phyloP scores from a whole-genome alignment of 768 basidiomycete genomes.

The Xerocomellus intermedius region DNA sequence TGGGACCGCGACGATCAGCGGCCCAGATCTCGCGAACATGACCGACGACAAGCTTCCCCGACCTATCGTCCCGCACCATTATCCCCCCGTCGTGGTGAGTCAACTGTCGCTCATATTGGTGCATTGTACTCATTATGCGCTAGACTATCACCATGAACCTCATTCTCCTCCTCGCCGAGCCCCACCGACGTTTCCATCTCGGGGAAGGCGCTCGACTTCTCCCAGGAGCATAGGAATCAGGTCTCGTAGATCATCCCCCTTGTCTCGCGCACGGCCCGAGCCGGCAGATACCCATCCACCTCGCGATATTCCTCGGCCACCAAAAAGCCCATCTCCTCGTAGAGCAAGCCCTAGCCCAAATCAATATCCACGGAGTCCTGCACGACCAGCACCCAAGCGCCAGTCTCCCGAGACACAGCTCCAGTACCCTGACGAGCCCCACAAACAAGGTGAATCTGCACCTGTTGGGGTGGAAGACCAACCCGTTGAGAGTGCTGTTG shows the following conservation, averaged over 20 bases:
- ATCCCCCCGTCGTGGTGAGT: slow-evolving; percentile 30
- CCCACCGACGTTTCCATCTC: slow-evolving; percentile 9
- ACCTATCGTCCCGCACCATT: slow-evolving; percentile 16
- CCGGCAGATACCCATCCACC: slow-evolving; percentile 4
- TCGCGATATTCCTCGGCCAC: slow-evolving; percentile 10
- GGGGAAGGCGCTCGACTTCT: slow-evolving; percentile 25
- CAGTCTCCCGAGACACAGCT: slow-evolving; percentile 1
- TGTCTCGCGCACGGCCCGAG: slow-evolving; percentile 16
- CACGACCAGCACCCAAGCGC: slow-evolving; percentile 3
- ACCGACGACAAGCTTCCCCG: slow-evolving; percentile 20
- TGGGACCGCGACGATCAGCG: slow-evolving; percentile 22
- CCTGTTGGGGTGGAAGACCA: slow-evolving; percentile 2
- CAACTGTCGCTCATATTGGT: background rate
- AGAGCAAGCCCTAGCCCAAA: slow-evolving; percentile 15
- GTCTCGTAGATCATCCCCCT: slow-evolving; percentile 23
- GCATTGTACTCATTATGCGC: background rate
- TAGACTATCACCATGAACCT: slow-evolving; percentile 16
- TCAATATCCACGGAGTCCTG: slow-evolving; percentile 12
- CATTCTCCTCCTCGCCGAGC: slow-evolving; percentile 16
- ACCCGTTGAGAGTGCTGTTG: background rate
- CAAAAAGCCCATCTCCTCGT: slow-evolving; percentile 14
- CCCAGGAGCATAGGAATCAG: slow-evolving; percentile 20
- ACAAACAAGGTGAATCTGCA: background rate
- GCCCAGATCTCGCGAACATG: slow-evolving; percentile 20
- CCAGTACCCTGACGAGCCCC: background rate